These are phyloP conservation scores for Emergomyces orientalis DNA, from an alignment of 2,329 filamentous ascomycete genomes.

Conservation along the genomic window DNA sequence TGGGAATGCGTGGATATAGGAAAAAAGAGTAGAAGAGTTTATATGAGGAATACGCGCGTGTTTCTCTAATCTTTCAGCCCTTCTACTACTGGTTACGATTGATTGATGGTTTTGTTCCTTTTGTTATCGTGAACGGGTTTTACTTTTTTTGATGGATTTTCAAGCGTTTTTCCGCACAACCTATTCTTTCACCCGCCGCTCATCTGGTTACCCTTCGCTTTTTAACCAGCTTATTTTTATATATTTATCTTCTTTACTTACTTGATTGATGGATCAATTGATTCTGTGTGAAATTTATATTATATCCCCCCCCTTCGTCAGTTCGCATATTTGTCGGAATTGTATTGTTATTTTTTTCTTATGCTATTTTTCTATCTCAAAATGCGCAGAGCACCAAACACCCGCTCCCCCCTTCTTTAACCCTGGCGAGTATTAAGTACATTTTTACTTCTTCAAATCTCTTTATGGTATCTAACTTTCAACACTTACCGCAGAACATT, in stretches of 20 bases:
- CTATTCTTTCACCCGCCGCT: not conserved
- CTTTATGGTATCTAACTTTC: not conserved
- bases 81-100: not conserved
- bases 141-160: not conserved
- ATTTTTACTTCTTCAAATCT: not conserved
- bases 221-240: not conserved
- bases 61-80: not conserved
- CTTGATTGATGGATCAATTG: not conserved
- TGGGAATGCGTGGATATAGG: constrained; percentile 1
- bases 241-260: not conserved
- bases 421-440: not conserved
- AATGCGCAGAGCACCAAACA: not conserved
- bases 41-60: not conserved
- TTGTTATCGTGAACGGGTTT: not conserved
- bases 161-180: not conserved
- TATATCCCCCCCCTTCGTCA: not conserved
- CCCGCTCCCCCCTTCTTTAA: too few species aligned
- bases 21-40: not conserved
- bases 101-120: not conserved
- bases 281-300: not conserved
- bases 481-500: too few species aligned
- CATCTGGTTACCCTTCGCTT: not conserved
- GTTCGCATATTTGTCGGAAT: too few species aligned
- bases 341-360: not conserved
- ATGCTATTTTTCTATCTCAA: not conserved